These are phyloP conservation scores for Mimosa bimucronata DNA, from an alignment of 306 rosid species.

Conservation along the genomic window DNA sequence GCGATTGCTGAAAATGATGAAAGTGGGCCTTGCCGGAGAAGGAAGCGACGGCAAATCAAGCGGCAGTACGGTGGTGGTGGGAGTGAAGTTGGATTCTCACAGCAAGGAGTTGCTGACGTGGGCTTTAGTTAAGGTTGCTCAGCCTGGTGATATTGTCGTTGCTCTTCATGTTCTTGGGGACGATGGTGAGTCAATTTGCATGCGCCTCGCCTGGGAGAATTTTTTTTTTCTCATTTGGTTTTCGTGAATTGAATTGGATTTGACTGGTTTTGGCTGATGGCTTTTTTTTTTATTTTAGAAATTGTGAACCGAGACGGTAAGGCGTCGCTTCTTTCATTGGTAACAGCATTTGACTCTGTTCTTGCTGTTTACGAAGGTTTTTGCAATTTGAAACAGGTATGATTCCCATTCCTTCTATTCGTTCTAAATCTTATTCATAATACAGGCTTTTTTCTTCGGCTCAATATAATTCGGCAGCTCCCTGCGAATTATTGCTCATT, in stretches of 20 bases:
- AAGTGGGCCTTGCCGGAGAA: constrained; percentile 42
- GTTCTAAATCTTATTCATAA: neutral
- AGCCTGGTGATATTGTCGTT: constrained; percentile 79
- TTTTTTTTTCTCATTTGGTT: constrained; percentile 10
- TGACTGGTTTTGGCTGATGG: constrained; percentile 41
- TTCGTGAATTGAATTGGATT: constrained; percentile 7
- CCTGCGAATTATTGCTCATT: constrained; percentile 29
- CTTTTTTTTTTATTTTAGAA: constrained; percentile 43
- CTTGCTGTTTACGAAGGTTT: constrained; percentile 93
- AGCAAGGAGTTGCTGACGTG: constrained; percentile 90
- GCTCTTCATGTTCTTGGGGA: constrained; percentile 88
- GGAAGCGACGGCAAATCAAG: constrained; percentile 41
- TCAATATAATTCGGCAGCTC: neutral
- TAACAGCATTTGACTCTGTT: constrained; percentile 93
- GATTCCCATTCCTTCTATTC: constrained; percentile 14
- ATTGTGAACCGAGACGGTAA: constrained; percentile 78
- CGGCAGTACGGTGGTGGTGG: constrained; percentile 74
- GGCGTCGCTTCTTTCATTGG: constrained; percentile 83
- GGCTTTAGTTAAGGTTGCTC: constrained; percentile 95
- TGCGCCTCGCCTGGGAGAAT: too few relatives aligned
- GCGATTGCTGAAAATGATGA: constrained; percentile 42
- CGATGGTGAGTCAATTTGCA: constrained; percentile 50
- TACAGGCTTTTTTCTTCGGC: neutral
- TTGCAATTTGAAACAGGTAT: constrained; percentile 95
- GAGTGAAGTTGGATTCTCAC: constrained; percentile 76